These are phyloP conservation scores for Zymoseptoria brevis DNA, from an alignment of 2,329 filamentous ascomycete species.

Conservation along the genomic window DNA sequence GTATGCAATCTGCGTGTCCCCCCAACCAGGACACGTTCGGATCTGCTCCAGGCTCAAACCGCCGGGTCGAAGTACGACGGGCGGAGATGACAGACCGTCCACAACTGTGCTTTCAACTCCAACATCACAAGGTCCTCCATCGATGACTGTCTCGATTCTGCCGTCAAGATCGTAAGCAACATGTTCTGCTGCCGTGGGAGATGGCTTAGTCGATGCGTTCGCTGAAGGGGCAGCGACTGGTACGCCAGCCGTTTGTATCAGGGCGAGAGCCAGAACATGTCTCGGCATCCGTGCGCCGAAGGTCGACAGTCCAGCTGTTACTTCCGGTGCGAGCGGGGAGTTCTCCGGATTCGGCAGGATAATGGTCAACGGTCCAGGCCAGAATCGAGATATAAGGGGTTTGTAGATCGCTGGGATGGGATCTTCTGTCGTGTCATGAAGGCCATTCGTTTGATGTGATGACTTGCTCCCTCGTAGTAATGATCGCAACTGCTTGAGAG, in stretches of 20 bases:
- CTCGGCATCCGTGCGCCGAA: constrained; percentile 89
- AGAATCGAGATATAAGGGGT: constrained; percentile 72
- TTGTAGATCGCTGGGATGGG: constrained; percentile 67
- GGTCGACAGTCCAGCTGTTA: constrained; percentile 74
- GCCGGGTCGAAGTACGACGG: constrained; percentile 75
- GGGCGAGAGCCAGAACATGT: constrained; percentile 71
- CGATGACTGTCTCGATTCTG: constrained; percentile 76
- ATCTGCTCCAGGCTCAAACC: constrained; percentile 79
- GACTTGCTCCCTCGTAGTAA: constrained; percentile 43
- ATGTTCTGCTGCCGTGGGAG: constrained; percentile 82
- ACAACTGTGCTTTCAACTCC: constrained; percentile 97
- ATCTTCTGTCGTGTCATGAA: constrained; percentile 23
- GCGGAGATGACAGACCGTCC: constrained; percentile 75
- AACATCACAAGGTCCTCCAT: constrained; percentile 77
- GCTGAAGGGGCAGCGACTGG: constrained; percentile 89
- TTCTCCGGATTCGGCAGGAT: constrained; percentile 67
- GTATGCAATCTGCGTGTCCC: constrained; percentile 67
- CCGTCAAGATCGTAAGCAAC: constrained; percentile 78
- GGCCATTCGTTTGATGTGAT: constrained; percentile 3
- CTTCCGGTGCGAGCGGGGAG: constrained; percentile 74
- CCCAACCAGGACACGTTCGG: constrained; percentile 69
- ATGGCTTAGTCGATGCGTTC: constrained; percentile 88
- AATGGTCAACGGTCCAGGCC: constrained; percentile 91
- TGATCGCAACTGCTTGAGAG: constrained; percentile 63
- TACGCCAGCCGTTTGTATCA: constrained; percentile 70